Evolutionary conservation across 805 yeast genomes (phyloP), one percentile per base, ranked within the genome.

Genomic region (Scheffersomyces stipitis): DNA sequence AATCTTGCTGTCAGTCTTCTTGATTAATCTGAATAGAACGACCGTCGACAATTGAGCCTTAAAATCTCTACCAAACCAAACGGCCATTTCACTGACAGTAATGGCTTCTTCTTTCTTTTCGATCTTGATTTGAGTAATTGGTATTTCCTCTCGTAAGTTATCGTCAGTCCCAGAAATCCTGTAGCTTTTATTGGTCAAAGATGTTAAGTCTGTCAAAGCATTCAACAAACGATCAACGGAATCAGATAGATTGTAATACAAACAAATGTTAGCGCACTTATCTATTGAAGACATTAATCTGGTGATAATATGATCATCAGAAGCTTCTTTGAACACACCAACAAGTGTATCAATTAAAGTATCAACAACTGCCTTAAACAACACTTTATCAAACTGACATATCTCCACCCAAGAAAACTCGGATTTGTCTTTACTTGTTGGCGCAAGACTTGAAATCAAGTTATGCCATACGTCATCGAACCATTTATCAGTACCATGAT

Each of bases 21-120:
- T 78, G 20, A 86, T 62, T 22, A 91, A 76, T 44, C 95, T 72
- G 68, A 91, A 89, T 33, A 91, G 67, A 1, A 91, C 91, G 34
- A 90, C 89, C 2, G 89, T 75, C 9, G 96, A 83, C 42, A 91
- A 66, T 55, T 95, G 99, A 0, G 96, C 96, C 52, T 90, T 88
- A 64, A 87, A 86, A 53, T 89, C 93, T 32, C 83, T 73, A 5
- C 99, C 99, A 55, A 93, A 82, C 57, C 82, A 74, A 12, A 89
- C 87, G 0, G 96, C 78, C 36, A 80, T 64, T 38, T 87, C 89
- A 53, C 95, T 83, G 3, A 93, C 93, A 3, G 85, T 82, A 24
- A 93, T 73, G 4, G 70, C 68, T 13, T 73, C 76, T 9, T 75
- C 72, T 18, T 77, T 75, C 26, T 74, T 73, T 31, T 80, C 86